A percentile compares a stretch with the other conserved stretches of the same genome.
Conservation (phyloP, 306 rosid species). For the Trifolium pratense region DNA sequence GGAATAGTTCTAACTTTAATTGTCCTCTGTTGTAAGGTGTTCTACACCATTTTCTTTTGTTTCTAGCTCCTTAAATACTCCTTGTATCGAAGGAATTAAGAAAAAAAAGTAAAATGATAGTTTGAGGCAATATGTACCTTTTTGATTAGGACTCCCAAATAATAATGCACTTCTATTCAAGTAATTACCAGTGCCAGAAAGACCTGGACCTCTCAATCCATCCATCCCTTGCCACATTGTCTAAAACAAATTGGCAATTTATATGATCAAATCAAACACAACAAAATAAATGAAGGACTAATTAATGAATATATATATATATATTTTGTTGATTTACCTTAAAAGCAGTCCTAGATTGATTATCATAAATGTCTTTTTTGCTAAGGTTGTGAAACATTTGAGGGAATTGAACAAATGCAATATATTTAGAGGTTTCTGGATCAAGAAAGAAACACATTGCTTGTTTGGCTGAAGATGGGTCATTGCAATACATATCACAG, state of each 20-base stretch:
- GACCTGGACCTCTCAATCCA: slow-evolving; percentile 56
- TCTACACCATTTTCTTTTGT: no score
- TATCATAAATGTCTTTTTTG: slow-evolving; percentile 58
- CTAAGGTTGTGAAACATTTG: slow-evolving; percentile 59
- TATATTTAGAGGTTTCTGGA: slow-evolving; percentile 41
- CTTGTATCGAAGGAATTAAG: no score
- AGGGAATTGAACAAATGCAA: slow-evolving; percentile 60
- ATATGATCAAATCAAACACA: not conserved
- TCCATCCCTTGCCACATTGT: slow-evolving; percentile 66
- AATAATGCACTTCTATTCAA: slow-evolving; percentile 46
- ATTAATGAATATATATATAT: not conserved
- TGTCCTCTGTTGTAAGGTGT: no score
- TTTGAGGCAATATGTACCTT: slow-evolving; percentile 47
- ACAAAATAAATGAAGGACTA: not conserved
- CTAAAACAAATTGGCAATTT: slow-evolving; percentile 27
- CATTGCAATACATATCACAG: slow-evolving; percentile 74
- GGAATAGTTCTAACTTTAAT: no score
- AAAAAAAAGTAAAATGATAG: no score
- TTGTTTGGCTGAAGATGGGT: slow-evolving; percentile 67
- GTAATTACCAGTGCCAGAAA: slow-evolving; percentile 59
- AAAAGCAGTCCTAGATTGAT: slow-evolving; percentile 49
- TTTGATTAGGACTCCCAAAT: slow-evolving; percentile 50
- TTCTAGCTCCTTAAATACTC: no score
- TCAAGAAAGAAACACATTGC: slow-evolving; percentile 82
- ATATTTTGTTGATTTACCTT: slow-evolving; percentile 38